A percentile compares a stretch with the other conserved stretches of the same genome.
phyloP scores from a whole-genome alignment of 148 eudicot species.

The Arctostaphylos glauca region DNA sequence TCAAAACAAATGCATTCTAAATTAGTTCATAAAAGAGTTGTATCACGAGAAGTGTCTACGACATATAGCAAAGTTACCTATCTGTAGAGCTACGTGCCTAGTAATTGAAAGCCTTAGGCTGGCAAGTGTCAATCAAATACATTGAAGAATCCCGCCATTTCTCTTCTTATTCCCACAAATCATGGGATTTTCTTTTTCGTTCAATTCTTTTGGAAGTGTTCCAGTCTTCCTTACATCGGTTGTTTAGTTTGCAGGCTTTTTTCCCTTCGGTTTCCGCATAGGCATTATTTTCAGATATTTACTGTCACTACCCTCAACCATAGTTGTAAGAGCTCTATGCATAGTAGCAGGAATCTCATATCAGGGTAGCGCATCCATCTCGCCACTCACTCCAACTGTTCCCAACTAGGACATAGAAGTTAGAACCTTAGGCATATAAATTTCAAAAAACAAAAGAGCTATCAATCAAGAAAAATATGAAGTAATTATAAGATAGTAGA shows the following conservation, averaged over 20 bases:
- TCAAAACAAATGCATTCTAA: not conserved
- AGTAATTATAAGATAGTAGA: no score
- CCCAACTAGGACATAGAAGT: no score
- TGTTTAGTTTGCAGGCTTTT: not conserved
- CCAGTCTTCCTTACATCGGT: not conserved
- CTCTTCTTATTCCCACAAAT: not conserved
- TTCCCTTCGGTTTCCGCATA: not conserved
- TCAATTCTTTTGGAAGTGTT: not conserved
- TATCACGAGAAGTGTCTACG: not conserved
- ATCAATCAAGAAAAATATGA: no score
- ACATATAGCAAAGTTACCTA: not conserved
- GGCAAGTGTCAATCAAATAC: constrained; percentile 1
- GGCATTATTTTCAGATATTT: not conserved
- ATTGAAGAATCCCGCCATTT: not conserved
- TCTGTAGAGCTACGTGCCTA: not conserved
- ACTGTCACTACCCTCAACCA: not conserved
- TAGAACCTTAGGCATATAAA: no score
- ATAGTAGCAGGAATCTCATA: not conserved
- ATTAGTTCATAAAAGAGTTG: not conserved
- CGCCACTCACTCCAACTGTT: no score
- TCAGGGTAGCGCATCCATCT: no score
- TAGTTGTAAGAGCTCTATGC: not conserved
- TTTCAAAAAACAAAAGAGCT: no score
- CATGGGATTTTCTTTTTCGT: not conserved
- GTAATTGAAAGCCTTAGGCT: not conserved